These are phyloP conservation scores for Urtica urens DNA, from an alignment of 306 rosid genomes.

Conservation along the genomic window DNA sequence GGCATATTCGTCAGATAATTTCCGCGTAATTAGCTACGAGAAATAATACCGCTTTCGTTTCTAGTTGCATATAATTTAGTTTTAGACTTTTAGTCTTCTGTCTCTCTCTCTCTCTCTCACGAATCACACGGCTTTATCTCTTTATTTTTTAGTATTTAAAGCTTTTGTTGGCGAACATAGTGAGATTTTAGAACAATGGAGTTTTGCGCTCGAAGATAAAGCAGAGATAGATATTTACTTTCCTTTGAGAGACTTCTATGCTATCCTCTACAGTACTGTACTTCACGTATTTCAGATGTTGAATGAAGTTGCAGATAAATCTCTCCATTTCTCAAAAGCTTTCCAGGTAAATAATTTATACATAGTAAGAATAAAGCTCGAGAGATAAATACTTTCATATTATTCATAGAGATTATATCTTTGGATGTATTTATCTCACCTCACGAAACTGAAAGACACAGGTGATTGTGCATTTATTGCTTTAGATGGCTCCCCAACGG, in stretches of 20 bases:
- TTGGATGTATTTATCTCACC: neutral
- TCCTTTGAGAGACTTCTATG: no score
- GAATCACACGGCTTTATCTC: neutral
- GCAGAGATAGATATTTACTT: neutral
- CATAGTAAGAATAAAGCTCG: neutral
- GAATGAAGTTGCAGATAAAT: neutral
- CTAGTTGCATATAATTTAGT: constrained; percentile 3
- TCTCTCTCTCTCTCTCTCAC: neutral
- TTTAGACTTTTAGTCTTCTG: neutral
- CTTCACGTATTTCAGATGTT: no score
- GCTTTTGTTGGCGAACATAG: neutral
- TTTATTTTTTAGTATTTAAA: neutral
- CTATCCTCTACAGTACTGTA: no score
- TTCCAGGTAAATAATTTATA: neutral
- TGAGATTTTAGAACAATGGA: neutral
- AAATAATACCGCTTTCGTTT: no score
- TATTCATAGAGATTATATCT: neutral
- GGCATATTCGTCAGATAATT: neutral
- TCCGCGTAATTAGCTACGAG: no score
- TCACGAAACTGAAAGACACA: neutral
- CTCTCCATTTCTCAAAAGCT: neutral
- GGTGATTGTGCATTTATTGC: constrained; percentile 42
- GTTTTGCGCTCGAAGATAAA: neutral
- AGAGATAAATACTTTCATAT: neutral
- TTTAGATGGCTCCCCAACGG: constrained; percentile 57